A percentile compares a stretch with the other conserved stretches of the same genome.
These are phyloP conservation scores for Pisolithus microcarpus DNA, from an alignment of 768 basidiomycete species.

Conservation along the genomic window DNA sequence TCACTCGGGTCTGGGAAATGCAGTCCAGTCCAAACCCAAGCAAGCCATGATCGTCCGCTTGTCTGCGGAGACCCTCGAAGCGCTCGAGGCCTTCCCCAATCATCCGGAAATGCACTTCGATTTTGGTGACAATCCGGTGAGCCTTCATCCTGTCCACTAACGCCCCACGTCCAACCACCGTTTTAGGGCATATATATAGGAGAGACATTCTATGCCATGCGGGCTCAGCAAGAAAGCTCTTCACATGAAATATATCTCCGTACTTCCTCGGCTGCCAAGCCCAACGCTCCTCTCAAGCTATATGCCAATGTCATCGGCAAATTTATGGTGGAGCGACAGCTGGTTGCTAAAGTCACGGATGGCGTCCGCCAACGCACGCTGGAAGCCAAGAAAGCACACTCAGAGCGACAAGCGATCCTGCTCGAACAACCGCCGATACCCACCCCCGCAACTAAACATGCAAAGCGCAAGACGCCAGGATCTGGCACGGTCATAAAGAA, in stretches of 20 bases:
- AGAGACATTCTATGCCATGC: conserved; percentile 56
- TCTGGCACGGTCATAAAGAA: conserved; percentile 23
- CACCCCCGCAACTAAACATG: conserved; percentile 29
- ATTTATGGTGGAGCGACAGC: conserved; percentile 57
- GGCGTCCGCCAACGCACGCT: conserved; percentile 41
- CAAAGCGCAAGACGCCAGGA: conserved; percentile 34
- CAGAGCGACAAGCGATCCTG: conserved; percentile 40
- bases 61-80: conserved; percentile 65
- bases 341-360: conserved; percentile 37
- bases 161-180: not conserved
- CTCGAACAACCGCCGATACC: conserved; percentile 33
- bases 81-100: conserved; percentile 45
- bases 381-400: conserved; percentile 43
- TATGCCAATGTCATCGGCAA: conserved; percentile 71
- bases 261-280: conserved; percentile 48
- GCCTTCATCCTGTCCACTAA: conserved; percentile 14
- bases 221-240: conserved; percentile 42
- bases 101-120: conserved; percentile 49
- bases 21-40: conserved; percentile 55
- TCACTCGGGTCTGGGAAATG: conserved; percentile 48
- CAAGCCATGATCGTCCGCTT: conserved; percentile 71
- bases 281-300: conserved; percentile 60
- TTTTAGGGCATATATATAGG: conserved; percentile 63
- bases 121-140: conserved; percentile 55
- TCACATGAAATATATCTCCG: conserved; percentile 72